phyloP scores from a whole-genome alignment of 169 alveolate species.

The Perkinsus marinus region DNA sequence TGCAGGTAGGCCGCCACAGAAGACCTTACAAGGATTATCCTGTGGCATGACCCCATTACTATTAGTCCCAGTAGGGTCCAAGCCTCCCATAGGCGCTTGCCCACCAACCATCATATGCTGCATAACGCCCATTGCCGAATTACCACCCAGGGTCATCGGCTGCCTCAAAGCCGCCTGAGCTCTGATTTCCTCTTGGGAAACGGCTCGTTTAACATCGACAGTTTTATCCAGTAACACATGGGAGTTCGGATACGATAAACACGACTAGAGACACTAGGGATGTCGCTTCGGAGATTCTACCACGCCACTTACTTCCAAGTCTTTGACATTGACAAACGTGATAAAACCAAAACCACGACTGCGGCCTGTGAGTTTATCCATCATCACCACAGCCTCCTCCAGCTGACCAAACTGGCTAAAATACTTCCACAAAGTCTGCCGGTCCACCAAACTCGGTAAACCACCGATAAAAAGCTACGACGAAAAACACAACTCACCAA shows the following conservation, averaged over 20 bases:
- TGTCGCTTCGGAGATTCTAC: no score
- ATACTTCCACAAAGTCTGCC: slow-evolving; percentile 17
- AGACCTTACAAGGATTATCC: background rate
- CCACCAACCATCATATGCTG: background rate
- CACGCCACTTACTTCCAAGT: slow-evolving; percentile 20
- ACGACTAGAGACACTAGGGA: background rate
- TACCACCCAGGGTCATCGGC: background rate
- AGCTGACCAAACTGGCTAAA: slow-evolving; percentile 26
- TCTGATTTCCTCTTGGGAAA: background rate
- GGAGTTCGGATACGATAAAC: background rate
- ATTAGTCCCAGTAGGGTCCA: background rate
- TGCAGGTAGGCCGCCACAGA: background rate
- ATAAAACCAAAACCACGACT: slow-evolving; percentile 71
- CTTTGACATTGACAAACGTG: slow-evolving; percentile 32
- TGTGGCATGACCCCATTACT: background rate
- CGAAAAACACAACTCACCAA: background rate
- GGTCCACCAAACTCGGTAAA: slow-evolving; percentile 25
- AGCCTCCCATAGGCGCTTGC: background rate
- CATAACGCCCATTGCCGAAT: background rate
- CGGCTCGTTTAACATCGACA: background rate
- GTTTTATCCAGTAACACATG: background rate
- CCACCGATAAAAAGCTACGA: slow-evolving; percentile 60
- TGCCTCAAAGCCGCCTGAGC: background rate
- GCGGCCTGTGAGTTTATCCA: slow-evolving; percentile 49
- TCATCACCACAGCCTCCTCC: slow-evolving; percentile 32